phyloP scores from a whole-genome alignment of 768 basidiomycete genomes.

The Favolaschia claudopus region DNA sequence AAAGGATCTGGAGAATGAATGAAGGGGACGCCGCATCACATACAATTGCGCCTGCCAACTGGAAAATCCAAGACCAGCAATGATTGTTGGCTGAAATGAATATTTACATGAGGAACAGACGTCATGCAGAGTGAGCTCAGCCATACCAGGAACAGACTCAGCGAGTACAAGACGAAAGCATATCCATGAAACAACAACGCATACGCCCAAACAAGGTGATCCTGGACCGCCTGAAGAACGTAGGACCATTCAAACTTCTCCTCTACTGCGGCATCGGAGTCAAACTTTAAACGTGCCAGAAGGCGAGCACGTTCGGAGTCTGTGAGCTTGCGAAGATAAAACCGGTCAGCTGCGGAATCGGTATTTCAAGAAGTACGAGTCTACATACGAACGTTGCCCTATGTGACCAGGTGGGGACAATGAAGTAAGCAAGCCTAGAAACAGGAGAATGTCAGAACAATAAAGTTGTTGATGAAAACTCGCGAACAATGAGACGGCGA shows the following conservation, averaged over 20 bases:
- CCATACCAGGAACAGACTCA: conserved; percentile 64
- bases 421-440: conserved; percentile 49
- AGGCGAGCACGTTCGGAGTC: conserved; percentile 59
- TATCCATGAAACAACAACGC: conserved; percentile 68
- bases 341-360: conserved; percentile 43
- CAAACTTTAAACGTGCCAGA: conserved; percentile 54
- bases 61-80: conserved; percentile 61
- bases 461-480: background rate
- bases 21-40: conserved; percentile 18
- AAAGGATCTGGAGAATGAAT: background rate
- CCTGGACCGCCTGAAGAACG: conserved; percentile 61
- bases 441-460: background rate
- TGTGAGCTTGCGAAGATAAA: conserved; percentile 51
- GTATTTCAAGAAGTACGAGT: conserved; percentile 6
- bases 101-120: background rate
- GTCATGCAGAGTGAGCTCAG: background rate
- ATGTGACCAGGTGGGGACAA: conserved; percentile 67
- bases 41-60: conserved; percentile 70
- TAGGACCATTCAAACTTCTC: conserved; percentile 67
- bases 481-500: conserved; percentile 47
- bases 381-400: conserved; percentile 60
- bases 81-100: conserved; percentile 61
- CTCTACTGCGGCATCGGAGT: conserved; percentile 60
- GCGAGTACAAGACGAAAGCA: conserved; percentile 64
- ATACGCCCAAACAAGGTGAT: conserved; percentile 69